Evolutionary conservation across 768 basidiomycete species (phyloP), one percentile per base, ranked within the genome.

Genomic region (Suillus ampliporus): DNA sequence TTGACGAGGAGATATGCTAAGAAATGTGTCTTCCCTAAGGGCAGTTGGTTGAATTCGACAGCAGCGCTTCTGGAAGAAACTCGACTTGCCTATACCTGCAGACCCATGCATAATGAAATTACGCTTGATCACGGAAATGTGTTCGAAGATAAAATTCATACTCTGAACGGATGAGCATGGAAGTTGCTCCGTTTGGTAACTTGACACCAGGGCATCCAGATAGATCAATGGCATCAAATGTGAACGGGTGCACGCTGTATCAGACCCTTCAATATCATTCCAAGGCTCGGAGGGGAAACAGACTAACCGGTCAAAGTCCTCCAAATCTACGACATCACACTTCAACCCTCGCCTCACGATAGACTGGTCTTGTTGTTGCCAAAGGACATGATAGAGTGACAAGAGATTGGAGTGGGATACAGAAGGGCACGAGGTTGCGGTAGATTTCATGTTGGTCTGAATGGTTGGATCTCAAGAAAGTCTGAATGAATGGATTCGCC

Each of bases 131-230:
- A 5, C 6, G 11, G 50, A 51, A 11, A 51, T 34, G 6, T 34
- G 19, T 51, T 51, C 31, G 13, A 51, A 51, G 50, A 51, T n/a
- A 19, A 13, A 6, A 13, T 34, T 51, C 31, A 34, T 51, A 51
- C 19, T 51, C 50, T 51, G 50, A 51, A 13, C 50, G 50, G 50
- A 51, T 51, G 50, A 51, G 19, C 50, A 51, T 51, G 28, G 50
- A 51, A 34, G 28, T 51, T n/a, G 31, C 31, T 51, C 50, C 50
- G 50, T 34, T 51, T 51, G 50, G 50, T 34, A 51, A 51, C 19
- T 31, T 11, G 5, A 19, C 31, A 51, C 31, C 31, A 34, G 31
- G 50, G 6, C 50, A 51, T 51, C 31, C 31, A 51, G 50, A 51
- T 34, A 51, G 11, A 31, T 51, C 5, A 34, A 51, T 34, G 6